Evolutionary conservation across 805 yeast species (phyloP), one percentile per base, ranked within the genome.

Genomic region (Saturnispora hagleri): DNA sequence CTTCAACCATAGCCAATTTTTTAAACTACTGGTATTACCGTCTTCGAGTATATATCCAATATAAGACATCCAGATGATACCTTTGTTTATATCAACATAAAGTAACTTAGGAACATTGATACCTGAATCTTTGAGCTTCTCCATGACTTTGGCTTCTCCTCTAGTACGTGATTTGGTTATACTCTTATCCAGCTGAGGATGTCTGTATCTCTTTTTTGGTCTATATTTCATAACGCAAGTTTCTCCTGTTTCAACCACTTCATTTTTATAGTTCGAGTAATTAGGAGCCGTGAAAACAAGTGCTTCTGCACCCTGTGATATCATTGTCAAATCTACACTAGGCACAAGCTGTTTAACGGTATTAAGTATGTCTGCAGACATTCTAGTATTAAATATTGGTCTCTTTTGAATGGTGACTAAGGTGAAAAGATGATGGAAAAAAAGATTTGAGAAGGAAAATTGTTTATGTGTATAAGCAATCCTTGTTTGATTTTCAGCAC

Each of bases 291-390:
- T 63, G 65, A 86, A 86, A 2, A 88, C 89, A 10, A 88, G 73
- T 0, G 96, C 95, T 64, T 89, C 97, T 1, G 97, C 97, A 26
- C 97, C 97, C 62, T 89, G 97, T 0, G 95, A 86, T 2, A 89
- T 70, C 28, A 79, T 70, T 1, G 65, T 60, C 4, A 84, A 62
- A 0, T 81, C 79, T 6, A 83, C 70, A 42, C 75, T 70, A 1
- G 77, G 74, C 22, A 84, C 62, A 22, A 73, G 67, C 0, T 57
- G 42, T 46, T 73, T 67, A 0, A 80, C 82, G 34, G 60, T 64
- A 2, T 61, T 67, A 6, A 84, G 53, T 1, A 82, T 69, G 27
- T 68, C 71, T 18, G 74, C 75, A 9, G 89, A 81, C 89, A 84
- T 48, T 22, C 8, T 34, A 18, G 33, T 10, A 15, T n/a, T 18